Conservation (phyloP, 306 rosid genomes). For the Quercus aquifolioides region DNA sequence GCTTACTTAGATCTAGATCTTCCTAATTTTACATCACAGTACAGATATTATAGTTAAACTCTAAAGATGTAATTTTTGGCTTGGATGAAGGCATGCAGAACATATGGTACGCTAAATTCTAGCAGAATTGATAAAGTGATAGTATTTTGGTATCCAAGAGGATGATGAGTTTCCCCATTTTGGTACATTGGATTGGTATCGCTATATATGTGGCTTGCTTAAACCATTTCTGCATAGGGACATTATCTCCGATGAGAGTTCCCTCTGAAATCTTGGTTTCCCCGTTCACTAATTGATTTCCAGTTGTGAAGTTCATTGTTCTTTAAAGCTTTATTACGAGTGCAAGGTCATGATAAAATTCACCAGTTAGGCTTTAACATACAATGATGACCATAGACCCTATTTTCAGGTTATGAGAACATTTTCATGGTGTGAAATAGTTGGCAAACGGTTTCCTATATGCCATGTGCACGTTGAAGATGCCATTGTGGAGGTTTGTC, state of each 20-base stretch:
- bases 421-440: constrained; percentile 83
- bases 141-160: no score
- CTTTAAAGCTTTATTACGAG: constrained; percentile 11
- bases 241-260: background rate
- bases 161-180: background rate
- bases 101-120: no score
- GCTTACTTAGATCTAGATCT: no score
- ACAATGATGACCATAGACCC: constrained; percentile 16
- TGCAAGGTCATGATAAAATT: background rate
- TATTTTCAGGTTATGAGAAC: constrained; percentile 62
- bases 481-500: constrained; percentile 69
- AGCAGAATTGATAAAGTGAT: no score
- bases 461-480: constrained; percentile 79
- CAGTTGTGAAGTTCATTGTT: background rate
- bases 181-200: background rate
- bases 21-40: no score
- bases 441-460: constrained; percentile 86
- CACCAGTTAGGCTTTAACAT: constrained; percentile 5
- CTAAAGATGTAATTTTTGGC: no score
- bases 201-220: background rate
- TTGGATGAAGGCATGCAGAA: no score
- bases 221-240: background rate
- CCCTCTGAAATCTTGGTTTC: background rate
- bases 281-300: background rate
- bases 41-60: no score